phyloP scores from a whole-genome alignment of 192 early-diverging fungal genomes.

The Coemansia sp. region DNA sequence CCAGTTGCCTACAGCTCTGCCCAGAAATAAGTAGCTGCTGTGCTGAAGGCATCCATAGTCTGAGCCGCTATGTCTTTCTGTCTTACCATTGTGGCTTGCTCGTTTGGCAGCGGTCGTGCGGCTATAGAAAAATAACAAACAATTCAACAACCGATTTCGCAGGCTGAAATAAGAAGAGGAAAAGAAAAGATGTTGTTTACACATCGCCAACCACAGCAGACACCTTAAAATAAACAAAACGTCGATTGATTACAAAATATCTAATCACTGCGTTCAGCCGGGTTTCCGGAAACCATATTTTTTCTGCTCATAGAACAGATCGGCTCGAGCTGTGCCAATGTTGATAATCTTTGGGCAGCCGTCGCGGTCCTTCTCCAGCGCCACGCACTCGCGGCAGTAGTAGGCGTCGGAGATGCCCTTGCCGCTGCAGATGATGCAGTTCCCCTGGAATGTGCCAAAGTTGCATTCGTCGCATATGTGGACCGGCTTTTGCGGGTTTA shows the following conservation, averaged over 20 bases:
- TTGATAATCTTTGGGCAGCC: constrained; percentile 99
- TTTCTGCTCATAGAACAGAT: constrained; percentile 90
- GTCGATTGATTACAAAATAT: neutral
- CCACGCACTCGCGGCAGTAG: constrained; percentile 90
- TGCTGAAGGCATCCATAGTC: neutral
- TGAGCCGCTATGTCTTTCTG: neutral
- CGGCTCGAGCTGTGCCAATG: constrained; percentile 85
- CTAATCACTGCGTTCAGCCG: neutral
- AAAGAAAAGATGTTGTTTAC: neutral
- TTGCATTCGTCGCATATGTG: constrained; percentile 97
- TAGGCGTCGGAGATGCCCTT: constrained; percentile 90
- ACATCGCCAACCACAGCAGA: neutral
- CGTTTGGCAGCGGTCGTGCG: too few relatives aligned
- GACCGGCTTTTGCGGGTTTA: constrained; percentile 83
- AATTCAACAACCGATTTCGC: neutral
- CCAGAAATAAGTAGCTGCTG: neutral
- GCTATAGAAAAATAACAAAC: neutral
- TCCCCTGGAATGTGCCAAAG: constrained; percentile 87
- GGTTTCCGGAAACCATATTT: constrained; percentile 63
- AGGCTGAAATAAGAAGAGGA: neutral
- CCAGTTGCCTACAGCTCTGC: neutral
- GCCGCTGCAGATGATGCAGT: constrained; percentile 88
- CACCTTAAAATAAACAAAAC: constrained; percentile 14
- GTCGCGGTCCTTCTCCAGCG: constrained; percentile 92
- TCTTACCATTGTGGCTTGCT: neutral